These are phyloP conservation scores for Macrocybe gigantea DNA, from an alignment of 768 basidiomycete species.

Conservation along the genomic window DNA sequence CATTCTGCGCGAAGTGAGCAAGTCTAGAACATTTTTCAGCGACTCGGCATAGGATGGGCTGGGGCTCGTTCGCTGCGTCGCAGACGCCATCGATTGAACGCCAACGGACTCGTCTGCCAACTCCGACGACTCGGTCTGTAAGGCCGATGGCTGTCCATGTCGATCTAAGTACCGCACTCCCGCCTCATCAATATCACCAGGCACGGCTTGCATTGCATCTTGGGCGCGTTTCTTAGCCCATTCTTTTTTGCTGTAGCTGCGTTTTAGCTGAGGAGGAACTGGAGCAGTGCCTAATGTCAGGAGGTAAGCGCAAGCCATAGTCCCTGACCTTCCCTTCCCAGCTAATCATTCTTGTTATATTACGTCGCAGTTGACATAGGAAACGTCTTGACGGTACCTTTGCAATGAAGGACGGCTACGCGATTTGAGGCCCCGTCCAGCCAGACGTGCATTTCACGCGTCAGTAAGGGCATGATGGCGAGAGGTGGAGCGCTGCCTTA, in stretches of 20 bases:
- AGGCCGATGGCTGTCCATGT: neutral
- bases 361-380: neutral
- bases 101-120: neutral
- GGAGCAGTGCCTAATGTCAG: conserved; percentile 50
- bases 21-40: conserved; percentile 51
- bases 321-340: conserved; percentile 83
- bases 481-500: conserved; percentile 65
- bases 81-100: neutral
- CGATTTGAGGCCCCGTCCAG: conserved; percentile 56
- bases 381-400: conserved; percentile 41
- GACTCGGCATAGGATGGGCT: conserved; percentile 27
- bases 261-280: conserved; percentile 39
- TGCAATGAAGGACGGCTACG: conserved; percentile 83
- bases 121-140: neutral
- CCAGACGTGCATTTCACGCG: conserved; percentile 73
- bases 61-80: conserved; percentile 12
- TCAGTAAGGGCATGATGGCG: conserved; percentile 63
- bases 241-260: conserved; percentile 42
- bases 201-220: conserved; percentile 41
- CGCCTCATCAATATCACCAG: conserved; percentile 29
- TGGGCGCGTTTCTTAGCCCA: conserved; percentile 43
- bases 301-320: conserved; percentile 78
- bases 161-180: no score
- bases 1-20: conserved; percentile 72
- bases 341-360: conserved; percentile 31